Conservation (phyloP, 2,329 filamentous ascomycete species). For the Apiospora saccharicola region DNA sequence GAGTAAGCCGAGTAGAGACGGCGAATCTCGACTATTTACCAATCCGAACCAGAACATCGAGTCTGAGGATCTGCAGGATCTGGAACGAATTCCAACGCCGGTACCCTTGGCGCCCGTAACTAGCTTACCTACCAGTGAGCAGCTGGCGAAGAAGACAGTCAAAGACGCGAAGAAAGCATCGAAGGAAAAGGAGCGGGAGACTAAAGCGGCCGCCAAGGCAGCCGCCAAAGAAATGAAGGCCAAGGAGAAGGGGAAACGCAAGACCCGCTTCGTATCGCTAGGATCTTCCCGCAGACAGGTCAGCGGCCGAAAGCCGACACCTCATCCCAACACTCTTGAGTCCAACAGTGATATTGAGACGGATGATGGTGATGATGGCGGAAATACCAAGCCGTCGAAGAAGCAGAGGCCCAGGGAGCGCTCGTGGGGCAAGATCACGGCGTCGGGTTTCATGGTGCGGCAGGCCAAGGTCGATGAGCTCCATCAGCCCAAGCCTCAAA, state of each 20-base stretch:
- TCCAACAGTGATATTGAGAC: neutral
- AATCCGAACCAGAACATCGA: conserved; percentile 12
- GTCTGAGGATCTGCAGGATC: neutral
- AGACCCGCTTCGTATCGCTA: neutral
- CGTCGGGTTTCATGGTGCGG: conserved; percentile 43
- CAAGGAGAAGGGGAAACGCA: neutral
- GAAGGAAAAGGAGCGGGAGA: neutral
- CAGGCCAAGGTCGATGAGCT: conserved; percentile 39
- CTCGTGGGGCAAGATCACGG: conserved; percentile 40
- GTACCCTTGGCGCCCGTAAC: neutral
- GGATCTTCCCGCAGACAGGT: neutral
- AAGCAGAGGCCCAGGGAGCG: conserved; percentile 30
- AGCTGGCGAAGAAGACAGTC: conserved; percentile 18
- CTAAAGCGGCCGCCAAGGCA: neutral
- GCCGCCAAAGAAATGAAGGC: conserved; percentile 3
- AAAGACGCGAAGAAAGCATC: conserved; percentile 33
- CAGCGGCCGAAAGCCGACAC: neutral
- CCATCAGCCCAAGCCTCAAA: conserved; percentile 38
- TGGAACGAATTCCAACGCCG: neutral
- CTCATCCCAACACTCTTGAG: neutral
- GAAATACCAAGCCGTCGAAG: neutral
- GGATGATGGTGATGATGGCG: neutral
- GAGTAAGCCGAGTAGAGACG: neutral
- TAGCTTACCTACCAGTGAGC: neutral
- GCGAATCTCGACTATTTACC: neutral